Conservation (phyloP, 2,329 filamentous ascomycete species). For the Cercospora berteroae region DNA sequence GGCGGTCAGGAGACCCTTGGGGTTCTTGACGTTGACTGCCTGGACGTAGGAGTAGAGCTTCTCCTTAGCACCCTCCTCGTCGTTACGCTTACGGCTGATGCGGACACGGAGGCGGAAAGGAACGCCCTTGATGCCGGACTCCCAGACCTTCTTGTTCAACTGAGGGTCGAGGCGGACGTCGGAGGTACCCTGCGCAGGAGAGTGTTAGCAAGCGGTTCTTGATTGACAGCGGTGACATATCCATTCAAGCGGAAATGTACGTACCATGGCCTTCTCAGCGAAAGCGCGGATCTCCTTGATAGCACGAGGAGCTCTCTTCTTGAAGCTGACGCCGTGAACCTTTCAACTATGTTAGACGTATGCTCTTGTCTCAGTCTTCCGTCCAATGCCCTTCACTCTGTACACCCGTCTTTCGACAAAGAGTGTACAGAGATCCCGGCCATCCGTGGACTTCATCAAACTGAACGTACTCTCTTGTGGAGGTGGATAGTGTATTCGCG, state of each 20-base stretch:
- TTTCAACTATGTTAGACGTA: conserved; percentile 49
- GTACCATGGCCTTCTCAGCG: conserved; percentile 92
- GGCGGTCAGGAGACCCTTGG: conserved; percentile 93
- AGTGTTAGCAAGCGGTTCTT: not conserved
- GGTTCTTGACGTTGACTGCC: conserved; percentile 98
- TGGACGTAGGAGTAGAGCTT: conserved; percentile 99
- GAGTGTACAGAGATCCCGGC: conserved; percentile 30
- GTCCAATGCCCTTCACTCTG: conserved; percentile 52
- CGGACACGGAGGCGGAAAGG: conserved; percentile 95
- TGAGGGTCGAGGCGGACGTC: conserved; percentile 98
- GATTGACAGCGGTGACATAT: not conserved
- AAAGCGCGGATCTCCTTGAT: conserved; percentile 99
- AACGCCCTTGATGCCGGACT: conserved; percentile 97
- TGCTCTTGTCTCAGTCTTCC: conserved; percentile 61
- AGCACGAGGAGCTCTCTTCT: conserved; percentile 97
- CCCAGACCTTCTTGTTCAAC: conserved; percentile 99
- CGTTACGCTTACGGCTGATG: conserved; percentile 99
- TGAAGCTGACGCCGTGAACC: conserved; percentile 97
- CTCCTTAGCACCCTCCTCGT: conserved; percentile 99
- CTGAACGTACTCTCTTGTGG: conserved; percentile 94
- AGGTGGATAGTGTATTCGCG: conserved; percentile 99
- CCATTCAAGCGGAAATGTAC: conserved; percentile 39
- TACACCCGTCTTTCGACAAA: conserved; percentile 5
- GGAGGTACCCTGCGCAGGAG: conserved; percentile 70
- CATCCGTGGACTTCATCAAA: conserved; percentile 70